Evolutionary conservation across 148 eudicot species (phyloP).

Genomic region (Rhododendron vialii): DNA sequence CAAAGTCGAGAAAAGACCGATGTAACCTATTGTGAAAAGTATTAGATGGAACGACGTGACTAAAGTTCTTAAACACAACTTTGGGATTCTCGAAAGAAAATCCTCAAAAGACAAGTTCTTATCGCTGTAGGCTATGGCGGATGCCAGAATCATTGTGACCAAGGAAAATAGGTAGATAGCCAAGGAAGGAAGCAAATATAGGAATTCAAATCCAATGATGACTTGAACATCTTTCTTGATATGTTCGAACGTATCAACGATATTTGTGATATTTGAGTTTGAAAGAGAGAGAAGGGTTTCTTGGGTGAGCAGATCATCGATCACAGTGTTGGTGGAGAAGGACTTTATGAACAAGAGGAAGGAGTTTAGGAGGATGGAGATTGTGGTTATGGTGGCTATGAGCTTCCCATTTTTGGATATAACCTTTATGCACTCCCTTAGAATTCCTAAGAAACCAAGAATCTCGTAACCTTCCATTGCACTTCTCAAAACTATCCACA

Average conservation of each 20-base stretch:
- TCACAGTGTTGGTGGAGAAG: background rate
- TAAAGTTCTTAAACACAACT: background rate
- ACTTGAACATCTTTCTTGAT: background rate
- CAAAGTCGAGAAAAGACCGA: background rate
- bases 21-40: background rate
- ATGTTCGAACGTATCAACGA: background rate
- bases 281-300: background rate
- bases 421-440: constrained; percentile 14
- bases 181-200: background rate
- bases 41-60: background rate
- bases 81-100: too few relatives aligned
- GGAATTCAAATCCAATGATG: background rate
- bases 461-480: background rate
- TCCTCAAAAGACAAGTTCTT: background rate
- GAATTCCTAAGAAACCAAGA: constrained; percentile 12
- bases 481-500: background rate
- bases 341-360: background rate
- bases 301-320: too few relatives aligned
- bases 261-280: background rate
- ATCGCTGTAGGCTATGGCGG: background rate
- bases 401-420: constrained; percentile 22
- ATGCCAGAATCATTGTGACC: background rate
- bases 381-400: constrained; percentile 12
- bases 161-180: background rate
- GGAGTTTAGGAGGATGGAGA: background rate